phyloP scores from a whole-genome alignment of 2,329 filamentous ascomycete genomes.

The Rugonectria rugulosa region DNA sequence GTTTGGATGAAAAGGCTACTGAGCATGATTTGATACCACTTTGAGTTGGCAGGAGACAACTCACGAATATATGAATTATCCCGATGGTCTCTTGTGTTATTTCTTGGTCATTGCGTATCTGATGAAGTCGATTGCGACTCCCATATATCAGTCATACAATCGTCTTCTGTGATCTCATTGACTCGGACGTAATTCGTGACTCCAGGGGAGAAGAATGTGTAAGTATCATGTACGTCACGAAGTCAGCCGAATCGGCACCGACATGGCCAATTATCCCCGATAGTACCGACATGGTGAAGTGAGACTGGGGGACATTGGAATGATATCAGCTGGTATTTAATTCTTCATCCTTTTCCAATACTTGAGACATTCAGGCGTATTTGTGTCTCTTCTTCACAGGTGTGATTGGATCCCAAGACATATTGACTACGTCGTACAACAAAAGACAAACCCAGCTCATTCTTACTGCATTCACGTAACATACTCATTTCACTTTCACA shows the following conservation, averaged over 20 bases:
- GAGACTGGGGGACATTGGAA: not conserved
- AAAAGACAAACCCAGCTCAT: not conserved
- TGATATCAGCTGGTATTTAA: not conserved
- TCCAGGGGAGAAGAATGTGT: too few species aligned
- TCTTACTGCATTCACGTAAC: not conserved
- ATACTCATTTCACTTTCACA: not conserved
- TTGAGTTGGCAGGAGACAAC: too few species aligned
- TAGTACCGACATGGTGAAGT: slow-evolving; percentile 18
- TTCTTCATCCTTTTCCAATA: not conserved
- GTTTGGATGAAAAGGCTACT: too few species aligned
- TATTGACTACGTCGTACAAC: too few species aligned
- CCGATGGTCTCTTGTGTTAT: not conserved
- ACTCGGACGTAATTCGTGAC: too few species aligned
- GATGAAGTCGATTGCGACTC: not conserved
- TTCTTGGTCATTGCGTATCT: not conserved
- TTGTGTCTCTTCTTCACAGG: too few species aligned
- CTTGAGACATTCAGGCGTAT: not conserved
- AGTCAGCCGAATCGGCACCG: slow-evolving; percentile 35
- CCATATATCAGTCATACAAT: too few species aligned
- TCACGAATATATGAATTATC: too few species aligned
- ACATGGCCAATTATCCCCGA: slow-evolving; percentile 23
- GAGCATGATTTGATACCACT: too few species aligned
- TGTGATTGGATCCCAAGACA: too few species aligned
- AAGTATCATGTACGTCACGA: too few species aligned
- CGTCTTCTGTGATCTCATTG: too few species aligned